Evolutionary conservation across 495 filamentous ascomycete genomes (phyloP).

Genomic region (Trichodelitschia bisporula): DNA sequence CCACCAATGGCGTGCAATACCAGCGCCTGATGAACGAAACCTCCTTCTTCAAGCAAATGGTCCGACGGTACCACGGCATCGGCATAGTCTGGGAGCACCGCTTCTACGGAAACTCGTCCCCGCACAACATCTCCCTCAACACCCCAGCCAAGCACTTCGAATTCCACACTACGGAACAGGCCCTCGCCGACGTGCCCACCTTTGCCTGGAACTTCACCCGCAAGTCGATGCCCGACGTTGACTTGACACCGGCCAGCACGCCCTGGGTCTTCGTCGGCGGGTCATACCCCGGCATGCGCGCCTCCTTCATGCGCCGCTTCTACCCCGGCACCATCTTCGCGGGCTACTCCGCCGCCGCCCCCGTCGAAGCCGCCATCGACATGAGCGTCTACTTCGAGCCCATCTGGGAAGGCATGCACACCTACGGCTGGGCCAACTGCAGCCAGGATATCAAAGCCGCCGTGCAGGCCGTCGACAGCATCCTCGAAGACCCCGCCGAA

Average conservation of each 20-base stretch:
- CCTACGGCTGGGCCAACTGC: conserved; percentile 26
- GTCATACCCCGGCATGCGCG: conserved; percentile 30
- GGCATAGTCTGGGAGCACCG: conserved; percentile 35
- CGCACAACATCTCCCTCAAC: conserved; percentile 19
- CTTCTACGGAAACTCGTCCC: conserved; percentile 26
- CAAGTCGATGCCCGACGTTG: conserved; percentile 11
- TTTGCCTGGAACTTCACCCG: conserved; percentile 26
- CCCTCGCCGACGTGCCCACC: conserved; percentile 25
- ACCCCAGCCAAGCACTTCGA: conserved; percentile 24
- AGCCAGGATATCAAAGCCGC: conserved; percentile 27
- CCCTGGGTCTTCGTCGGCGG: conserved; percentile 37
- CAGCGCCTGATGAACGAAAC: conserved; percentile 16
- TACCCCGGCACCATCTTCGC: conserved; percentile 34
- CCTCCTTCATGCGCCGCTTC: conserved; percentile 26
- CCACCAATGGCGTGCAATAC: conserved; percentile 8
- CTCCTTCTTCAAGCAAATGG: conserved; percentile 20
- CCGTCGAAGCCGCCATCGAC: conserved; percentile 26
- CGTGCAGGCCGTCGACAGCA: conserved; percentile 24
- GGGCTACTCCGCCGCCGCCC: conserved; percentile 29
- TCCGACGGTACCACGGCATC: conserved; percentile 24
- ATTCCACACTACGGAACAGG: conserved; percentile 25
- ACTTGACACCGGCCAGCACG: conserved; percentile 21
- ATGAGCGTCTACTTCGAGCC: conserved; percentile 34
- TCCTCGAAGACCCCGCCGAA: conserved; percentile 14
- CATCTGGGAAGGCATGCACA: conserved; percentile 26